Evolutionary conservation across 1,139 yeast genomes (phyloP), one percentile per base, ranked within the genome.

Genomic region (Yamadazyma epiphylla): DNA sequence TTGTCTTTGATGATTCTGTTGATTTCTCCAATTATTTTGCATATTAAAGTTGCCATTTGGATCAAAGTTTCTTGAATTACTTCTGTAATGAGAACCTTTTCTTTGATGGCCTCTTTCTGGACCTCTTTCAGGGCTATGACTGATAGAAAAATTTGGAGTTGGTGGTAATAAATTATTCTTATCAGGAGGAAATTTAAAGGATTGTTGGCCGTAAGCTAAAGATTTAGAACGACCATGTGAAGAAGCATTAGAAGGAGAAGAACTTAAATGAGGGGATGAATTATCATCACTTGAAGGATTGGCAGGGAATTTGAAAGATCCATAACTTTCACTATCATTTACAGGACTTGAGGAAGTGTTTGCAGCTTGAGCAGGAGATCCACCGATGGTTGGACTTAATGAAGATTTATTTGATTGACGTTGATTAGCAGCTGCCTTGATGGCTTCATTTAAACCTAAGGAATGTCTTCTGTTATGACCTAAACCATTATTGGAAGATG

Each of bases 381-480:
- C 26, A 25, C 24, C 26, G 4, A 28, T 13, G 19, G 57, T 47
- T 30, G 72, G 68, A 28, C 73, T 58, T 31, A 61, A 51, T 2
- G 67, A 51, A 19, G 55, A 47, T 41, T 63, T 51, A 38, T 65
- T 67, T 19, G 55, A 54, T 56, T 87, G 95, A 29, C 88, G 89
- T 41, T 67, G 74, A 48, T 77, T 78, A 6, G 96, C 96, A 11
- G 98, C 98, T 4, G 97, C 97, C 45, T 83, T 81, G 48, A 86
- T 89, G n/a, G 98, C 98, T 57, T 91, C 98, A 36, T 82, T 82
- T 36, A 91, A 67, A 2, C 95, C 97, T 39, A 91, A 64, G 0
- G 96, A 88, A 52, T 91, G 98, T 56, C 98, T 77, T 61, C 98
- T 78, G 29, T 72, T 68, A 52, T 91, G 98, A 23, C 96, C 96